Percentiles rank a stretch among this genome's conserved stretches.
These are phyloP conservation scores for Taiwanofungus camphoratus DNA, from an alignment of 1,284 basidiomycete species.

Conservation along the genomic window DNA sequence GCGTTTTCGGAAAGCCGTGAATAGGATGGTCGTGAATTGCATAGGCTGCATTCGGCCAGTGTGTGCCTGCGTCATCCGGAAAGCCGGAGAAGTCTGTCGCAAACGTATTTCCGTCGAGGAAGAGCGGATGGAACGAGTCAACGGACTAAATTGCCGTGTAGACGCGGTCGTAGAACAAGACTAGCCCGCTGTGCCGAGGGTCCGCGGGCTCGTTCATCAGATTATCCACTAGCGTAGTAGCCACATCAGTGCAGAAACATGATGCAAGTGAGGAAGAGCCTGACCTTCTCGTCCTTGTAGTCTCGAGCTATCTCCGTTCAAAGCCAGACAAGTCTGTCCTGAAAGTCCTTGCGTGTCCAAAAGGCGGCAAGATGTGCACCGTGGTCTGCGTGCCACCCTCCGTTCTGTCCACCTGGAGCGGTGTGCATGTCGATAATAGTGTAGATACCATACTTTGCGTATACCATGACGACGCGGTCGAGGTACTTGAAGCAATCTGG, in stretches of 20 bases:
- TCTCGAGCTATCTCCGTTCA: slow-evolving; percentile 65
- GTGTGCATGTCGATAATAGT: slow-evolving; percentile 61
- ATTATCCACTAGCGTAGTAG: no score
- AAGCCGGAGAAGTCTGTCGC: slow-evolving; percentile 72
- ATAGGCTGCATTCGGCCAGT: slow-evolving; percentile 65
- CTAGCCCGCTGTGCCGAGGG: slow-evolving; percentile 42
- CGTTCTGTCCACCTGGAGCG: slow-evolving; percentile 56
- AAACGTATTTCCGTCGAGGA: slow-evolving; percentile 70
- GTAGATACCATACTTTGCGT: slow-evolving; percentile 52
- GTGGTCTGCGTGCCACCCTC: slow-evolving; percentile 48
- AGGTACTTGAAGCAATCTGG: slow-evolving; percentile 57
- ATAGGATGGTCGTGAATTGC: slow-evolving; percentile 72
- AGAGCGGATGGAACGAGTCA: slow-evolving; percentile 63
- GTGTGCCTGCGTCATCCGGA: slow-evolving; percentile 45
- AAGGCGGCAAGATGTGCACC: slow-evolving; percentile 54
- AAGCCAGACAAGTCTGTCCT: slow-evolving; percentile 64
- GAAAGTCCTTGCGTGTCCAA: slow-evolving; percentile 75
- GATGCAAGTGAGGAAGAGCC: slow-evolving; percentile 2
- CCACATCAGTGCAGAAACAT: slow-evolving; percentile 39
- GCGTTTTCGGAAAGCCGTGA: slow-evolving; percentile 66
- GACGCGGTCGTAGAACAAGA: slow-evolving; percentile 59
- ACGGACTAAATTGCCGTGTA: slow-evolving; percentile 58
- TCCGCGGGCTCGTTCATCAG: slow-evolving; percentile 75
- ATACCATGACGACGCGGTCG: slow-evolving; percentile 54
- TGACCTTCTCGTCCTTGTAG: slow-evolving; percentile 34